Percentiles rank a stretch among this genome's conserved stretches.
Conservation (phyloP, 2,329 filamentous ascomycete species). For the Metarhizium humberi region DNA sequence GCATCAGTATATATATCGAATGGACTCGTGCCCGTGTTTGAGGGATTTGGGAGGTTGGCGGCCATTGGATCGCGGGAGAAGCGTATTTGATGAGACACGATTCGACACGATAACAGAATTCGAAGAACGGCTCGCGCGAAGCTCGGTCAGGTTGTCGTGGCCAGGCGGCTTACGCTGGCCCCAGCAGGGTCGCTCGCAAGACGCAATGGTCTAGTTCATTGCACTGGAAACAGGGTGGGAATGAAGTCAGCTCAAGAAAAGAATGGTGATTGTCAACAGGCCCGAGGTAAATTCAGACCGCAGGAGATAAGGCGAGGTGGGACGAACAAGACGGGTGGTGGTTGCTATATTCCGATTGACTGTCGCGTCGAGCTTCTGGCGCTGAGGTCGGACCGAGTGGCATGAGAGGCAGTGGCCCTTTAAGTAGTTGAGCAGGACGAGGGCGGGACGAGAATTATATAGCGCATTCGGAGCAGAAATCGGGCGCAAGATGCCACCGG, state of each 20-base stretch:
- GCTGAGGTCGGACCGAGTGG: neutral
- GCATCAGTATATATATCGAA: constrained; percentile 49
- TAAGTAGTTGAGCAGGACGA: neutral
- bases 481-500: no score
- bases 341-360: neutral
- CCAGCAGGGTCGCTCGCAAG: neutral
- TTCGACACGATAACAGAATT: neutral
- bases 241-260: neutral
- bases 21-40: constrained; percentile 32
- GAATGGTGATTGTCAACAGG: neutral
- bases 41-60: constrained; percentile 37
- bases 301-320: neutral
- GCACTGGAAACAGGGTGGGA: neutral
- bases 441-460: no score
- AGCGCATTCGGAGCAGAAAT: neutral
- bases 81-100: neutral
- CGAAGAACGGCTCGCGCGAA: neutral
- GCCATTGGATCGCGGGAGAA: constrained; percentile 34
- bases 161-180: neutral
- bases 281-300: no score
- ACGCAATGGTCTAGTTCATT: constrained; percentile 1
- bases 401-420: neutral
- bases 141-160: neutral
- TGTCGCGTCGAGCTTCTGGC: neutral
- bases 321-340: neutral